Evolutionary conservation across 768 basidiomycete genomes (phyloP).

Genomic region (Suillus subaureus): DNA sequence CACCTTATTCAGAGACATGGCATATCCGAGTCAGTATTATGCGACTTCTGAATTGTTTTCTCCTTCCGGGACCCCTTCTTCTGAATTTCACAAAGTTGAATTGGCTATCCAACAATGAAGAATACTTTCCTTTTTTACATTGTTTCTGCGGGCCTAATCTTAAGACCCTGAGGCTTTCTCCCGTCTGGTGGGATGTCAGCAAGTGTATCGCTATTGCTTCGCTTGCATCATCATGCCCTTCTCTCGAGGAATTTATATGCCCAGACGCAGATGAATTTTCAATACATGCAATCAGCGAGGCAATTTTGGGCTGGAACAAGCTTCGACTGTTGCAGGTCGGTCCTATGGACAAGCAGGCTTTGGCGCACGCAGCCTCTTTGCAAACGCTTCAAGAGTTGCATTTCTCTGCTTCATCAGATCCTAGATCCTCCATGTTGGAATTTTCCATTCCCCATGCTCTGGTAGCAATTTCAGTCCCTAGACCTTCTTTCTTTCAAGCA

Average conservation of each 20-base stretch:
- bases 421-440: neutral
- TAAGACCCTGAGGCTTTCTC: neutral
- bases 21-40: neutral
- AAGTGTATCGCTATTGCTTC: neutral
- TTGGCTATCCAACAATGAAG: constrained; percentile 13
- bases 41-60: neutral
- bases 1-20: neutral
- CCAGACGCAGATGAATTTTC: neutral
- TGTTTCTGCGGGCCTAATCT: neutral
- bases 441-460: neutral
- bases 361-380: neutral
- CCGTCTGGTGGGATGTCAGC: neutral
- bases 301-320: neutral
- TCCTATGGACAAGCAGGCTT: neutral
- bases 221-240: neutral
- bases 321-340: neutral
- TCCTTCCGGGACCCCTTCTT: constrained; percentile 19
- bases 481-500: too few relatives aligned
- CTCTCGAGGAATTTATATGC: neutral
- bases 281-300: neutral
- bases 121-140: neutral
- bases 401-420: neutral
- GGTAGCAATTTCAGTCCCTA: too few relatives aligned
- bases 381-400: neutral
- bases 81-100: constrained; percentile 26